Percentiles rank a stretch among this genome's conserved stretches.
These are phyloP conservation scores for Cephalotrichum gorgonifer DNA, from an alignment of 2,329 filamentous ascomycete species.

Conservation along the genomic window DNA sequence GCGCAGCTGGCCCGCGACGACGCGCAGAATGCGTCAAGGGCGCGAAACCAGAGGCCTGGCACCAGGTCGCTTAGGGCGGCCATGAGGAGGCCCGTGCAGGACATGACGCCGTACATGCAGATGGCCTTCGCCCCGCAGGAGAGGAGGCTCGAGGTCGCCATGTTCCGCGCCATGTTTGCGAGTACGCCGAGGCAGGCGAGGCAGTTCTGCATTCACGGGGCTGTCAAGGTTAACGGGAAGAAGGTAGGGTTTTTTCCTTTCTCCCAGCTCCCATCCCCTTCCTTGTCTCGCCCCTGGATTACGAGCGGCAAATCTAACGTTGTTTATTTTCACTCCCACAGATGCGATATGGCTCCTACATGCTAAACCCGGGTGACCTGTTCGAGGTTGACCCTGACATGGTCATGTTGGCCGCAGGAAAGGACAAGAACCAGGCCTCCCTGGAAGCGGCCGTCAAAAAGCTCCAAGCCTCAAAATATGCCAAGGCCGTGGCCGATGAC, in stretches of 20 bases:
- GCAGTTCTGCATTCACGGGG: conserved; percentile 88
- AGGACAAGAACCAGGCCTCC: conserved; percentile 42
- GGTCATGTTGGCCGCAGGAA: conserved; percentile 80
- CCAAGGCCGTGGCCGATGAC: conserved; percentile 15
- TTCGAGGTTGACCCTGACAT: conserved; percentile 89
- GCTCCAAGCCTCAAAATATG: conserved; percentile 8
- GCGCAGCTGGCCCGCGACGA: conserved; percentile 4
- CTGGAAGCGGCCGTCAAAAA: conserved; percentile 7
- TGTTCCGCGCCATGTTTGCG: conserved; percentile 88
- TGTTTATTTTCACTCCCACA: conserved; percentile 22
- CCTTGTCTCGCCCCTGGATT: no score
- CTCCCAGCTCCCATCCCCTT: not conserved
- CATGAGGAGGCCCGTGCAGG: conserved; percentile 20
- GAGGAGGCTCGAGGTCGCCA: conserved; percentile 82
- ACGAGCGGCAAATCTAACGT: not conserved
- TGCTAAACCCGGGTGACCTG: conserved; percentile 94
- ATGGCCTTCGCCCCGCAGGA: conserved; percentile 93
- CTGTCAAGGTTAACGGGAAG: conserved; percentile 92
- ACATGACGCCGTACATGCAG: conserved; percentile 79
- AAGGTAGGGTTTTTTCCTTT: conserved; percentile 61
- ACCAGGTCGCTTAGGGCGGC: conserved; percentile 19
- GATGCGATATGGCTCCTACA: conserved; percentile 89
- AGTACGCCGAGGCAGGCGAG: conserved; percentile 87
- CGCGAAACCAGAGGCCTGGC: conserved; percentile 10
- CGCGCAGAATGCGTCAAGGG: conserved; percentile 2